phyloP scores from a whole-genome alignment of 139 green algal genomes.

The Chlamydomonas incerta region DNA sequence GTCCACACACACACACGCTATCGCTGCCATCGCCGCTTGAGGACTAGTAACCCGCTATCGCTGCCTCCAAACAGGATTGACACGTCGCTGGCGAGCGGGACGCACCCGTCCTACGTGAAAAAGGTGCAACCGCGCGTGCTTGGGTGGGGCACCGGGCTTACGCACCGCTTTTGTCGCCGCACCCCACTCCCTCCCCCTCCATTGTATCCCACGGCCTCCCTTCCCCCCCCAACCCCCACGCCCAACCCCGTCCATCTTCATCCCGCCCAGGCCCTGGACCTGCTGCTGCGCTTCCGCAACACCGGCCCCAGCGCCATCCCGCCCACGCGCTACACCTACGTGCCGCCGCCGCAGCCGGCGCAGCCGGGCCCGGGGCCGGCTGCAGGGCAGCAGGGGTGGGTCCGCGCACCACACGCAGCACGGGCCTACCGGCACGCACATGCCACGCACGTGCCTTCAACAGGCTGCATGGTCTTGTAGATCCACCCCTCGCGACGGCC shows the following conservation, averaged over 20 bases:
- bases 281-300: conserved; percentile 14
- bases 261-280: conserved; percentile 1
- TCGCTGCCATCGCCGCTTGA: background rate
- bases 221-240: background rate
- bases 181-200: too few relatives aligned
- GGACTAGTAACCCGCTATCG: too few relatives aligned
- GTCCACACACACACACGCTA: background rate
- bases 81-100: background rate
- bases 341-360: background rate
- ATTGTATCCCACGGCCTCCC: too few relatives aligned
- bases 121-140: conserved; percentile 5
- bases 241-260: background rate
- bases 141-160: background rate
- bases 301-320: background rate
- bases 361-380: background rate
- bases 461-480: too few relatives aligned
- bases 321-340: conserved; percentile 1
- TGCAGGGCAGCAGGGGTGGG: background rate
- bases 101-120: conserved; percentile 11
- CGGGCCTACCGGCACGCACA: too few relatives aligned
- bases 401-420: too few relatives aligned
- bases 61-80: too few relatives aligned
- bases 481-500: too few relatives aligned
- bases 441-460: too few relatives aligned
- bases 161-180: background rate